These are phyloP conservation scores for Candida tammaniensis DNA, from an alignment of 805 yeast genomes.

Conservation along the genomic window DNA sequence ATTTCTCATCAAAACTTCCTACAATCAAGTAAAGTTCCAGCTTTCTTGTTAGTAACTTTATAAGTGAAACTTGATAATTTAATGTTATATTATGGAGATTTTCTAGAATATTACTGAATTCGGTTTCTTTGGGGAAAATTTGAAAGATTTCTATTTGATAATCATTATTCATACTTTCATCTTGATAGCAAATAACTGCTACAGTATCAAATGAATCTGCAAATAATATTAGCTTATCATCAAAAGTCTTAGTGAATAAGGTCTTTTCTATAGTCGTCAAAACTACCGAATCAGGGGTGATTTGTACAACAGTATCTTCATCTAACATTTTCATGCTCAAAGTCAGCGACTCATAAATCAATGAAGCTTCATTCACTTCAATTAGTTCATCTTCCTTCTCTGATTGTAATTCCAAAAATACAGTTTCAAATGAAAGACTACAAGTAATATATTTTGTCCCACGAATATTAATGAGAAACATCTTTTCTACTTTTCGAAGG, in stretches of 20 bases:
- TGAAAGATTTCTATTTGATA: not conserved
- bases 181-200: constrained; percentile 1
- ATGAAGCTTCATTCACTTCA: constrained; percentile 21
- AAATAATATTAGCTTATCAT: constrained; percentile 2
- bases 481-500: constrained; percentile 26
- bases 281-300: constrained; percentile 17
- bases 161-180: not conserved
- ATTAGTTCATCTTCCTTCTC: constrained; percentile 17
- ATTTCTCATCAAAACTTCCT: constrained; percentile 20
- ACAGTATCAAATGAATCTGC: constrained; percentile 1
- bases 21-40: constrained; percentile 6
- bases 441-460: constrained; percentile 27
- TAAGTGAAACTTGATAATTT: constrained; percentile 12
- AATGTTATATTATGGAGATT: not conserved
- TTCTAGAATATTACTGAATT: not conserved
- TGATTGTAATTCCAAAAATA: constrained; percentile 29
- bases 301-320: constrained; percentile 22
- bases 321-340: constrained; percentile 11
- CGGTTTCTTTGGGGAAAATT: too few relatives aligned
- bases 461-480: constrained; percentile 17
- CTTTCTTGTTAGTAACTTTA: constrained; percentile 7
- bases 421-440: constrained; percentile 36
- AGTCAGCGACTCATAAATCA: constrained; percentile 18
- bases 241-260: constrained; percentile 2
- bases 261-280: constrained; percentile 9